Base-by-base conservation (phyloP, 495 filamentous ascomycete genomes). In the Podospora pseudopauciseta region DNA sequence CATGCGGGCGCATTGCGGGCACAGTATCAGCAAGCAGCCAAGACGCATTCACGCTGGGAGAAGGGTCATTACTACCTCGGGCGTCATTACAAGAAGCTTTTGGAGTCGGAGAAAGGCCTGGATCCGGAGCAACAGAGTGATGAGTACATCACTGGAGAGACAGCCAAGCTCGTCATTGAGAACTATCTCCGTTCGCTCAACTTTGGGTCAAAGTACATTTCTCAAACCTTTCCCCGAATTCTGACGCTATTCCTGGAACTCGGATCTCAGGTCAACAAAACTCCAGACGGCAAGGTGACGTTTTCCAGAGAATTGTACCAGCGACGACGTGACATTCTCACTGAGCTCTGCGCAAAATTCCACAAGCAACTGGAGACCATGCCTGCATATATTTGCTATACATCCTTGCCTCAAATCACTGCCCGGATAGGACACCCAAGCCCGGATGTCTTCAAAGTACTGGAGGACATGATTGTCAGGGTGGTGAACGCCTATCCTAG, bases 61-160 rank as follows among this genome's bases (percentile, higher is more conserved):
- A 97, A 97, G 79, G 94, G 91, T 0, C 92, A 97, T 76, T 98
- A 97, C 77, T 96, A 97, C 78, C 85, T 99, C 19, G 95, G 95
- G 15, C 94, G 94, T 66, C 92, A 98, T 78, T 99, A 98, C 83
- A 96, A 97, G 75, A 99, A 97, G 75, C 85, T 98, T 18, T 83
- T 97, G 20, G 94, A 98, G 71, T 90, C 91, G 0, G 92, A 98
- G 74, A 94, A 91, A 75, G 82, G 84, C 9, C 86, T 97, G 57
- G 87, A 89, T 9, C 83, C 86, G 49, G 85, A 86, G 16, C 92
- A 86, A 39, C 86, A 88, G 73, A 82, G 76, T 2, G 82, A 86
- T 34, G 74, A 79, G 34, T 88, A 84, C 64, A 67, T 88, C 49
- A 90, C 82, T 18, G 95, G 96, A 28, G 94, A 97, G 75, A 89